Evolutionary conservation across 495 filamentous ascomycete species (phyloP).

Genomic region (Neurospora terricola): DNA sequence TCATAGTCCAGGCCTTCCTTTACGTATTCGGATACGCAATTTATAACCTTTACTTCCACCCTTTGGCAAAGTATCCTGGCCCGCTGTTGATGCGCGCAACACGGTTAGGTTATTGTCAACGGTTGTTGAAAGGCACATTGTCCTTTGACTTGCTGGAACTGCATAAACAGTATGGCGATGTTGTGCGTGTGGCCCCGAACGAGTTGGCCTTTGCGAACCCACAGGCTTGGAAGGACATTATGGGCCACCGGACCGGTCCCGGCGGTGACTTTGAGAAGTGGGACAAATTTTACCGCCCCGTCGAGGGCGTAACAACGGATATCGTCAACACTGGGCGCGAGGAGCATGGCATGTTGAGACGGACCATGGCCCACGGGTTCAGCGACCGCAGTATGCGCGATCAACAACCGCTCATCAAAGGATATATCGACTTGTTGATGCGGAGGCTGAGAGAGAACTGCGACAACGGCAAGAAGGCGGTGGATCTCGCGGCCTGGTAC

Average conservation of each 20-base stretch:
- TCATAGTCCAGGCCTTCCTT: not conserved
- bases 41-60: constrained; percentile 43
- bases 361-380: constrained; percentile 45
- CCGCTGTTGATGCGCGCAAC: constrained; percentile 33
- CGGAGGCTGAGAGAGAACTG: constrained; percentile 27
- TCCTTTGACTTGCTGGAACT: constrained; percentile 33
- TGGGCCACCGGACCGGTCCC: constrained; percentile 27
- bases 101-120: constrained; percentile 22
- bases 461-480: constrained; percentile 11
- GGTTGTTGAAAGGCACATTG: constrained; percentile 24
- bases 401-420: constrained; percentile 35
- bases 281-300: constrained; percentile 20
- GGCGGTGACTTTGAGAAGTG: constrained; percentile 26
- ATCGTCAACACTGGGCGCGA: constrained; percentile 26
- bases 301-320: constrained; percentile 15
- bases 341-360: constrained; percentile 32
- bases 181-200: constrained; percentile 45
- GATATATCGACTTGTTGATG: constrained; percentile 39
- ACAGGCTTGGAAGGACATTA: constrained; percentile 47
- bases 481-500: constrained; percentile 45
- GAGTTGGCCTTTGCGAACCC: constrained; percentile 41
- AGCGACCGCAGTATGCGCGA: constrained; percentile 37
- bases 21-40: constrained; percentile 12
- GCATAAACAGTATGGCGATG: constrained; percentile 40
- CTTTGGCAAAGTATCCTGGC: constrained; percentile 40